Evolutionary conservation across 2,329 filamentous ascomycete genomes (phyloP).

Genomic region (Xylaria sp.): DNA sequence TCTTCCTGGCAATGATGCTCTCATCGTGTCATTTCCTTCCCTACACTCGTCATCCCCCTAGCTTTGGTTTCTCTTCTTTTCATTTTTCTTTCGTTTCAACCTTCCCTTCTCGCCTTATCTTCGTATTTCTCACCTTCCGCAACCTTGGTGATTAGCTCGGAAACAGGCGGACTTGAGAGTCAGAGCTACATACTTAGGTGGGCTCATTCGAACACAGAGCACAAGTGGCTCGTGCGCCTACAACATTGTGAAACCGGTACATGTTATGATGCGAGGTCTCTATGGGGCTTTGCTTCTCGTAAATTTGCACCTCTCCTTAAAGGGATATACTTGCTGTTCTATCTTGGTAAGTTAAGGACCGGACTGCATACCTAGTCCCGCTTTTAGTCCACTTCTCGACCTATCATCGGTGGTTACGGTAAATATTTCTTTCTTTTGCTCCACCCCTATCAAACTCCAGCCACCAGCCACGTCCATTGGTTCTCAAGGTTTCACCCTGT

Average conservation of each 20-base stretch:
- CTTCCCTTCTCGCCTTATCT: not conserved
- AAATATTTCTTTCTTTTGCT: not conserved
- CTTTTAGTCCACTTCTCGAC: not conserved
- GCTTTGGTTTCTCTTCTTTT: constrained; percentile 3
- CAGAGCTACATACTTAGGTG: constrained; percentile 8
- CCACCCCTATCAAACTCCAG: not conserved
- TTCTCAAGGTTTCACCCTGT: not conserved
- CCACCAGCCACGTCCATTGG: not conserved
- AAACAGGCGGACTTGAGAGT: constrained; percentile 15
- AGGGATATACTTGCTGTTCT: constrained; percentile 18
- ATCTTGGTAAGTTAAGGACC: constrained; percentile 10
- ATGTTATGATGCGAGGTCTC: constrained; percentile 21
- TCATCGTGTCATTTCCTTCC: constrained; percentile 16
- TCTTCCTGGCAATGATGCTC: constrained; percentile 19
- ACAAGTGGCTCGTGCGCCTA: constrained; percentile 32
- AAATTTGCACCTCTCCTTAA: constrained; percentile 15
- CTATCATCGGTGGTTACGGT: constrained; percentile 11
- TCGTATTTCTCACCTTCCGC: constrained; percentile 14
- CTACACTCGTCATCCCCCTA: not conserved
- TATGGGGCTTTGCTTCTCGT: constrained; percentile 13
- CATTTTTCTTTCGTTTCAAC: not conserved
- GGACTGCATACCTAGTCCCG: not conserved
- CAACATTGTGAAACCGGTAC: not conserved
- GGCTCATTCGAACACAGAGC: constrained; percentile 26
- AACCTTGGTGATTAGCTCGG: constrained; percentile 17